Evolutionary conservation across 73 alveolate species (phyloP).

Genomic region (Tetrahymena thermophila): DNA sequence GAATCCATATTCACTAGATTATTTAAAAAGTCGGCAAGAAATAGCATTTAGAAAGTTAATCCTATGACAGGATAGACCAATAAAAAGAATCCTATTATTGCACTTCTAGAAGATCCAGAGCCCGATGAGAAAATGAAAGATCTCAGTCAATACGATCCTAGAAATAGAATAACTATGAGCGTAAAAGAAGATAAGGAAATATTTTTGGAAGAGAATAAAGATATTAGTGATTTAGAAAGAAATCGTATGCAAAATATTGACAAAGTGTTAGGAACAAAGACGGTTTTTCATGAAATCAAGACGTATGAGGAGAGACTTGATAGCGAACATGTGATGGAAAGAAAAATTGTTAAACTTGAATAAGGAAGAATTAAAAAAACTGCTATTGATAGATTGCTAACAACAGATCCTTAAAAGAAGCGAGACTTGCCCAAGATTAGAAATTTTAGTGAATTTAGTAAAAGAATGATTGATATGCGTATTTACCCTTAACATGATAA

Average conservation of each 20-base stretch:
- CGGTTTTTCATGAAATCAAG: slow-evolving; percentile 28
- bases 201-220: slow-evolving; percentile 1
- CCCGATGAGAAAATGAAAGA: neutral
- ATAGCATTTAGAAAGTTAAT: neutral
- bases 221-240: slow-evolving; percentile 36
- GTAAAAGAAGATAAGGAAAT: slow-evolving; percentile 23
- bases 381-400: neutral
- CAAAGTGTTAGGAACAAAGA: slow-evolving; percentile 24
- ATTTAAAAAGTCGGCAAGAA: neutral
- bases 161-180: neutral
- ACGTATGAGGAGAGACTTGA: slow-evolving; percentile 32
- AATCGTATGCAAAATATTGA: slow-evolving; percentile 29
- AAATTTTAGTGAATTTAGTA: neutral
- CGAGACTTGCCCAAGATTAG: slow-evolving; percentile 10
- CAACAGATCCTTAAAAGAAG: slow-evolving; percentile 16
- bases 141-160: neutral
- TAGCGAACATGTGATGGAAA: slow-evolving; percentile 34
- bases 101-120: neutral
- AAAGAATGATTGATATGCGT: neutral
- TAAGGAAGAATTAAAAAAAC: neutral
- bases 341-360: slow-evolving; percentile 21
- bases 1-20: neutral
- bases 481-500: neutral
- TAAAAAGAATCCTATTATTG: neutral
- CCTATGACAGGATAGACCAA: neutral